Conservation (phyloP, 2,329 filamentous ascomycete genomes). For the Calonectria multiphialidica region DNA sequence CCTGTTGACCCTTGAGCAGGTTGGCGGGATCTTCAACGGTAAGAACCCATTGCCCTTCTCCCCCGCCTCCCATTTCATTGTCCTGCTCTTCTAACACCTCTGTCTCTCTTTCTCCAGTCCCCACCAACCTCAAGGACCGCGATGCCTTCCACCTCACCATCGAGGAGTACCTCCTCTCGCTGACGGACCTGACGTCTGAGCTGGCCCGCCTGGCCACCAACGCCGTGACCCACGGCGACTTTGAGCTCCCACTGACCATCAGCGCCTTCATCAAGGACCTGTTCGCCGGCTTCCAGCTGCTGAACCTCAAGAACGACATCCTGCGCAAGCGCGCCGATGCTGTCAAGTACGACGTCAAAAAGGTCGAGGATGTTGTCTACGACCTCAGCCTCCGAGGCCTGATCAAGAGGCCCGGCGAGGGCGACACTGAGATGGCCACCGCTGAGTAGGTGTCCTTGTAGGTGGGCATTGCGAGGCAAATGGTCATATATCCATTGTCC, state of each 20-base stretch:
- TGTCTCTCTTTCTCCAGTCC: slow-evolving; percentile 68
- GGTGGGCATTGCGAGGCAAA: background rate
- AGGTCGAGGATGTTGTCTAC: slow-evolving; percentile 98
- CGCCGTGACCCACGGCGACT: slow-evolving; percentile 89
- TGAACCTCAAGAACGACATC: slow-evolving; percentile 97
- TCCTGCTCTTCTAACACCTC: background rate
- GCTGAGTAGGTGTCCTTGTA: slow-evolving; percentile 36
- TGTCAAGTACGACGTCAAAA: slow-evolving; percentile 98
- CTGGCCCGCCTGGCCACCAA: slow-evolving; percentile 93
- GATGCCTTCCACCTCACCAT: slow-evolving; percentile 96
- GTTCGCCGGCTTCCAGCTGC: slow-evolving; percentile 94
- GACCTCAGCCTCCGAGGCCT: slow-evolving; percentile 90
- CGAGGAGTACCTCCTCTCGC: slow-evolving; percentile 93
- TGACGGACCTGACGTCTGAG: slow-evolving; percentile 91
- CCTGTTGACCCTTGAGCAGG: slow-evolving; percentile 89
- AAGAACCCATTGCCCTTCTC: slow-evolving; percentile 35
- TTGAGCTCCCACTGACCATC: slow-evolving; percentile 86
- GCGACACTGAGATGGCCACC: slow-evolving; percentile 54
- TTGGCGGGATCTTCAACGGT: slow-evolving; percentile 84
- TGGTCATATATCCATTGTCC: too few species aligned
- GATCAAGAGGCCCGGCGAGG: slow-evolving; percentile 64
- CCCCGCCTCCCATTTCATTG: background rate
- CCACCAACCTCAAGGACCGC: slow-evolving; percentile 88
- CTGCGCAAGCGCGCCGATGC: slow-evolving; percentile 89
- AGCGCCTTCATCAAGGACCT: slow-evolving; percentile 94